These are phyloP conservation scores for Mortierella sp. DNA, from an alignment of 371 early-diverging fungal genomes.

Conservation along the genomic window DNA sequence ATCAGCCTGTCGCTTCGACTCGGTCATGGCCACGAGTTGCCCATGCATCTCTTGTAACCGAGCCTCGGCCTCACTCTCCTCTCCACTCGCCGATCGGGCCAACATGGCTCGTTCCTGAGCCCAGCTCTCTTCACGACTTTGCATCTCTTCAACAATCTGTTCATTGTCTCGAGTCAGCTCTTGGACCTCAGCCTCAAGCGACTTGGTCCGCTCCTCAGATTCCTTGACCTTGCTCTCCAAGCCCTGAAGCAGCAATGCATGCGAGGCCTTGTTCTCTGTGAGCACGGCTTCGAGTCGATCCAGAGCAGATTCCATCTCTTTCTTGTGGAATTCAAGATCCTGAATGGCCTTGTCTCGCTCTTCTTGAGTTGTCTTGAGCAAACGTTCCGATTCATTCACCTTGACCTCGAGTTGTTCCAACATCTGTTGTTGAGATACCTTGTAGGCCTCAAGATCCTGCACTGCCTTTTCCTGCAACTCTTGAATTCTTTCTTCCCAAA, in stretches of 20 bases:
- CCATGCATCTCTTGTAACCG: slow-evolving; percentile 43
- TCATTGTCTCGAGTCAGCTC: slow-evolving; percentile 48
- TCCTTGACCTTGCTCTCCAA: slow-evolving; percentile 35
- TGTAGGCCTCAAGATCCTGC: slow-evolving; percentile 3
- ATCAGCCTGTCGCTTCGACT: slow-evolving; percentile 50
- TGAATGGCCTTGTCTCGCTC: slow-evolving; percentile 38
- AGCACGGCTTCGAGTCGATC: slow-evolving; percentile 40
- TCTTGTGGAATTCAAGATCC: slow-evolving; percentile 37
- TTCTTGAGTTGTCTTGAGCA: not conserved
- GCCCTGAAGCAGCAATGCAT: slow-evolving; percentile 23
- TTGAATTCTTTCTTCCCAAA: no score
- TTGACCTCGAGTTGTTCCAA: slow-evolving; percentile 4
- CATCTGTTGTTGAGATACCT: not conserved
- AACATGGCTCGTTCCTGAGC: slow-evolving; percentile 30
- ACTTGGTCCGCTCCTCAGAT: slow-evolving; percentile 18
- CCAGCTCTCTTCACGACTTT: slow-evolving; percentile 47
- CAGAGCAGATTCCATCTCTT: slow-evolving; percentile 41
- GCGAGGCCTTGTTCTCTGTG: slow-evolving; percentile 35
- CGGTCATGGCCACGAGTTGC: slow-evolving; percentile 32
- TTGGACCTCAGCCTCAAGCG: slow-evolving; percentile 21
- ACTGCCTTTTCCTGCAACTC: no score
- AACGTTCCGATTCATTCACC: slow-evolving; percentile 13
- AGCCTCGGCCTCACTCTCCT: slow-evolving; percentile 10
- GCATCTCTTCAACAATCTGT: slow-evolving; percentile 52
- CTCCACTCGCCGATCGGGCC: slow-evolving; percentile 8